phyloP scores from a whole-genome alignment of 805 yeast genomes.

The Saturnispora besseyi region DNA sequence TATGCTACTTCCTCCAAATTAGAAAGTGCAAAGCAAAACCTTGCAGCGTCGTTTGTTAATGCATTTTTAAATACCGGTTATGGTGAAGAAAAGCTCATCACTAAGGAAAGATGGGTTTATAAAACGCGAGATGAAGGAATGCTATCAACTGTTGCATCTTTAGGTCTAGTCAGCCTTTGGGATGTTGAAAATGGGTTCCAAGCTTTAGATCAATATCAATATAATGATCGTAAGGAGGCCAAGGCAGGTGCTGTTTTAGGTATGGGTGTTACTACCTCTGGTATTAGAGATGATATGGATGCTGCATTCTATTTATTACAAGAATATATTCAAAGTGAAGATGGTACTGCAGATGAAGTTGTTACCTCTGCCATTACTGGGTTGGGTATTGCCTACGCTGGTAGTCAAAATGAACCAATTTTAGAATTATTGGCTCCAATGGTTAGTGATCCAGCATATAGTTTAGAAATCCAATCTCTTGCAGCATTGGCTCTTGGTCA shows the following conservation, averaged over 20 bases:
- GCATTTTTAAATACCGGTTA: constrained; percentile 87
- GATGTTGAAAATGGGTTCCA: constrained; percentile 83
- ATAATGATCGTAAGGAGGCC: constrained; percentile 75
- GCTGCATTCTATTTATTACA: constrained; percentile 81
- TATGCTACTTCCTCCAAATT: constrained; percentile 49
- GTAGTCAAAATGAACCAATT: constrained; percentile 81
- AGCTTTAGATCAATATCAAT: constrained; percentile 77
- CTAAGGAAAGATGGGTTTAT: constrained; percentile 75
- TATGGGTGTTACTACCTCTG: constrained; percentile 84
- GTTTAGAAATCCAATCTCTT: constrained; percentile 72
- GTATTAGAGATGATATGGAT: constrained; percentile 93
- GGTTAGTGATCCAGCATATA: constrained; percentile 63
- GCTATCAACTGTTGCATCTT: constrained; percentile 83
- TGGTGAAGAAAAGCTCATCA: constrained; percentile 74
- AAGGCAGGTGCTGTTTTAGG: constrained; percentile 97
- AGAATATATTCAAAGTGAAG: constrained; percentile 44
- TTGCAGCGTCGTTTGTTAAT: constrained; percentile 92
- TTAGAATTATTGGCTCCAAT: constrained; percentile 70
- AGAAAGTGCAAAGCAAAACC: constrained; percentile 90
- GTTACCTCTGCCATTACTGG: constrained; percentile 83
- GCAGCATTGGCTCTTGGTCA: constrained; percentile 92
- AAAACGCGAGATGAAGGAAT: constrained; percentile 88
- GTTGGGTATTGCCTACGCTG: constrained; percentile 90
- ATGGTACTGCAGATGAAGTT: constrained; percentile 51
- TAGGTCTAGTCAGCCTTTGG: constrained; percentile 91